These are phyloP conservation scores for Calonectria hongkongensis DNA, from an alignment of 2,329 filamentous ascomycete species.

Conservation along the genomic window DNA sequence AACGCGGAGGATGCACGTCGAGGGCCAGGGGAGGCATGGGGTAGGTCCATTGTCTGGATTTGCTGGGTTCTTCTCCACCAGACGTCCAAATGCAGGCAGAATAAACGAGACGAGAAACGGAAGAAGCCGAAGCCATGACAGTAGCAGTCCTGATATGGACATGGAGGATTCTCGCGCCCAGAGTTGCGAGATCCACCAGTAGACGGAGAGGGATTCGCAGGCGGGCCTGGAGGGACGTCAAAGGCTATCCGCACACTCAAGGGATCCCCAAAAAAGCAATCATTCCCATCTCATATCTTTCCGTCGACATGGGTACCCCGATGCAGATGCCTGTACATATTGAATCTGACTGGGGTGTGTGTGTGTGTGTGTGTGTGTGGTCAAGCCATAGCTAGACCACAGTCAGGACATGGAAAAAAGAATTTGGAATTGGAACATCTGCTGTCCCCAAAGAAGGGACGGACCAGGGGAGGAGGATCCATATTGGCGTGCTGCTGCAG, in stretches of 20 bases:
- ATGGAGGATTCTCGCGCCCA: conserved; percentile 4
- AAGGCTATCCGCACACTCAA: background rate
- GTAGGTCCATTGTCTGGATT: background rate
- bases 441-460: background rate
- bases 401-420: conserved; percentile 5
- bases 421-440: conserved; percentile 24
- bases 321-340: conserved; percentile 11
- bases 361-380: background rate
- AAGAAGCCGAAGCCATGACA: conserved; percentile 4
- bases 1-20: conserved; percentile 24
- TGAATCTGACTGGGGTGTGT: conserved; percentile 12
- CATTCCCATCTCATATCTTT: conserved; percentile 17
- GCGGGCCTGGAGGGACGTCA: conserved; percentile 1
- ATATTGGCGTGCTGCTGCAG: conserved; percentile 15
- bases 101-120: conserved; percentile 10
- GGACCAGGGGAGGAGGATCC: conserved; percentile 1
- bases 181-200: background rate
- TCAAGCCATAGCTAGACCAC: background rate
- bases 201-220: conserved; percentile 9
- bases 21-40: background rate
- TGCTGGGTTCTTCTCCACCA: background rate
- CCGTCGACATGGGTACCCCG: background rate
- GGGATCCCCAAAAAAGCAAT: conserved; percentile 1
- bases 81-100: conserved; percentile 8
- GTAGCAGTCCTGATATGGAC: conserved; percentile 6